Evolutionary conservation across 352 stramenopile genomes (phyloP), one percentile per base, ranked within the genome.

Genomic region (Globisporangium paddicum): DNA sequence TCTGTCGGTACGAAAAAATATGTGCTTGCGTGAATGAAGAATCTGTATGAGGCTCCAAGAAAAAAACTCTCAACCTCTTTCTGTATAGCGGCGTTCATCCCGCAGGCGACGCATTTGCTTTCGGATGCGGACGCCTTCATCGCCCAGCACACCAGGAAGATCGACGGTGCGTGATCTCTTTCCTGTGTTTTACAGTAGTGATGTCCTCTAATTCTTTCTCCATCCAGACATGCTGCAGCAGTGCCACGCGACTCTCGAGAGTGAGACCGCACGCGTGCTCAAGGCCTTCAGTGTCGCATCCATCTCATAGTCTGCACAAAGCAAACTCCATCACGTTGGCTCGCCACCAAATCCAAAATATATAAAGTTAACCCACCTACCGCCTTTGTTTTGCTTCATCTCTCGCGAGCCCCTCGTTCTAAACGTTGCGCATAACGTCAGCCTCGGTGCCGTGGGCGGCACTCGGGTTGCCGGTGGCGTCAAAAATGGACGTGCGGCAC

Each of bases 401-500:
- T 50, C 21, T 13, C 18, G 34, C 7, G 13, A 7, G 18, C 14
- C 19, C 2, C 23, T 9, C 11, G 9, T 23, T 13, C 35, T 67
- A 78, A 16, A 87, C 80, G 54, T 77, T 83, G 46, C 71, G 71
- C 50, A 89, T 62, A 57, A 90, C 79, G 58, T 89, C 78, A 48
- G 86, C 67, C 50, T 89, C 72, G 23, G 73, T 81, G 53, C 74
- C 55, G 64, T 64, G 35, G 57, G 56, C 55, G 19, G 59, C 30
- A 8, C 55, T 68, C 1, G 44, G 14, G 64, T 42, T 44, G 25
- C 21, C 49, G 16, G 23, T 35, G 11, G 21, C 35, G 30, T 81
- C 74, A 51, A 82, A 87, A 54, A 95, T 92, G 49, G 82, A 90
- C 58, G 75, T 92, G n/a, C 86, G 83, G 55, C 87, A 96, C 45